A percentile compares a stretch with the other conserved stretches of the same genome.
These are phyloP conservation scores for Acidomyces sp. DNA, from an alignment of 495 filamentous ascomycete genomes.

Conservation along the genomic window DNA sequence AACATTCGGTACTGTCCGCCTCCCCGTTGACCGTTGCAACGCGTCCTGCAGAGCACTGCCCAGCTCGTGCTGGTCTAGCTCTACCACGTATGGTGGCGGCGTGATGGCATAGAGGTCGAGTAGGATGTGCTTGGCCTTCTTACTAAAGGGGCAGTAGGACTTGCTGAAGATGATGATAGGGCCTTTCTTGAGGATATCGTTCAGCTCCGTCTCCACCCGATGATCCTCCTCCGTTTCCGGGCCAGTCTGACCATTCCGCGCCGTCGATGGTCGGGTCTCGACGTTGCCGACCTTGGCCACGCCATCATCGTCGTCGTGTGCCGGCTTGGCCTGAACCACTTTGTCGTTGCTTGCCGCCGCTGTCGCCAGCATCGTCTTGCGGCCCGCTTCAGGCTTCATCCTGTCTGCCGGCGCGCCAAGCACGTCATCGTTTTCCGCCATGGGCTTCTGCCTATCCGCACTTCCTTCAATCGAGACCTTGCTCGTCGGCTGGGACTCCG, in stretches of 20 bases:
- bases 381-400: constrained; percentile 44
- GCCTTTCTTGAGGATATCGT: constrained; percentile 62
- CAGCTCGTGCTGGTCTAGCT: constrained; percentile 71
- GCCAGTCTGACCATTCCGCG: constrained; percentile 19
- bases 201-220: constrained; percentile 49
- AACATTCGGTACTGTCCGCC: constrained; percentile 82
- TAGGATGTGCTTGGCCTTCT: constrained; percentile 66
- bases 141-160: constrained; percentile 75
- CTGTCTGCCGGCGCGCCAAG: neutral
- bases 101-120: constrained; percentile 69
- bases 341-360: constrained; percentile 30
- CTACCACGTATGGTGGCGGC: constrained; percentile 75
- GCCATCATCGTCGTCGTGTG: constrained; percentile 22
- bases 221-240: constrained; percentile 43
- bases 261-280: constrained; percentile 4
- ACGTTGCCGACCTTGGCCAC: constrained; percentile 25
- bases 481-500: constrained; percentile 3
- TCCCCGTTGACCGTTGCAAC: constrained; percentile 57
- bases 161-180: constrained; percentile 94
- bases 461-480: neutral
- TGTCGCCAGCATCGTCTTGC: constrained; percentile 41
- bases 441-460: constrained; percentile 10
- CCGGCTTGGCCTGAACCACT: constrained; percentile 16
- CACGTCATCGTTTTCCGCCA: constrained; percentile 2
- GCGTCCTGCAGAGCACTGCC: constrained; percentile 56